phyloP scores from a whole-genome alignment of 257 asterid genomes.

The Solanum arcanum region DNA sequence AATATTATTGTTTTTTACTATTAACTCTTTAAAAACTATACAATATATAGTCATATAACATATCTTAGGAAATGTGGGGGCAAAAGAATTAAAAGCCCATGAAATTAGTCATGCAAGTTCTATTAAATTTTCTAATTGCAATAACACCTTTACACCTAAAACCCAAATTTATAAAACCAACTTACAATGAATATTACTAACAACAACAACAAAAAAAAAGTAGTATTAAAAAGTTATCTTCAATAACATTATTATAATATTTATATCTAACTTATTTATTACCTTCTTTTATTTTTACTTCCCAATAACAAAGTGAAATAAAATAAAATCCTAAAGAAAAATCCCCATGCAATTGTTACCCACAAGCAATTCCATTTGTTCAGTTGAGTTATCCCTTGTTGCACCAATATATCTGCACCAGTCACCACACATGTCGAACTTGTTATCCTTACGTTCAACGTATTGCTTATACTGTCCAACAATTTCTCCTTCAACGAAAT shows the following conservation, averaged over 20 bases:
- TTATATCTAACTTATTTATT: neutral
- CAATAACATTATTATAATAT: neutral
- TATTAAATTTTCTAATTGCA: neutral
- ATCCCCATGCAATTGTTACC: slow-evolving; percentile 30
- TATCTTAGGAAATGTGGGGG: neutral
- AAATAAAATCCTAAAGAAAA: slow-evolving; percentile 24
- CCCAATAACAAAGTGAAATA: slow-evolving; percentile 19
- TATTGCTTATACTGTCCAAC: slow-evolving; percentile 4
- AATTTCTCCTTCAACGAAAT: slow-evolving; percentile 9
- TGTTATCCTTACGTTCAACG: slow-evolving; percentile 18
- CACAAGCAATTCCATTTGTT: slow-evolving; percentile 24
- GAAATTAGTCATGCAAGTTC: neutral
- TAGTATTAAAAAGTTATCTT: neutral
- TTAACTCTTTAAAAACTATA: too few relatives aligned
- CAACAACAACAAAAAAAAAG: neutral
- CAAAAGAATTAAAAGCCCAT: neutral
- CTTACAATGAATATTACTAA: neutral
- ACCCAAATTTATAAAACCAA: neutral
- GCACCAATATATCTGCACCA: slow-evolving; percentile 23
- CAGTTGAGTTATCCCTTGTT: slow-evolving; percentile 16
- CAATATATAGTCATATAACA: neutral
- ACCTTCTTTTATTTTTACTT: slow-evolving; percentile 26
- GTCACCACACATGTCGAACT: slow-evolving; percentile 17
- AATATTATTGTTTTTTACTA: too few relatives aligned
- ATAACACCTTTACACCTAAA: neutral